phyloP scores from a whole-genome alignment of 1,284 basidiomycete genomes.

The Trichosporon coremiiforme region DNA sequence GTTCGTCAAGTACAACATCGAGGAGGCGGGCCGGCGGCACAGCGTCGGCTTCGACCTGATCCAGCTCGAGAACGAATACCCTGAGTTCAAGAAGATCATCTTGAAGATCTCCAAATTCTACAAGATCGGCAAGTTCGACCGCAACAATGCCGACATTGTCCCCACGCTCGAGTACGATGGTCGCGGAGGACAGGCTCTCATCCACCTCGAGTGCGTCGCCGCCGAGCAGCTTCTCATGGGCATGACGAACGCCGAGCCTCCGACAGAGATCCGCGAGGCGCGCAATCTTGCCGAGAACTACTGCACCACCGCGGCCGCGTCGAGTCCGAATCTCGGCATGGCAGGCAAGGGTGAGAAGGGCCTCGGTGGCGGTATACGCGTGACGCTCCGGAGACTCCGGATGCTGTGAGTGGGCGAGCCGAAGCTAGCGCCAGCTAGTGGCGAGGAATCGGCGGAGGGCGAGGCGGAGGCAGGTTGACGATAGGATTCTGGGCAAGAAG shows the following conservation, averaged over 20 bases:
- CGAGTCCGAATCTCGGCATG: background rate
- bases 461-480: constrained; percentile 4
- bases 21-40: constrained; percentile 11
- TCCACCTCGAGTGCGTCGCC: constrained; percentile 16
- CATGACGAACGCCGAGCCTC: background rate
- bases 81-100: constrained; percentile 14
- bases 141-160: constrained; percentile 14
- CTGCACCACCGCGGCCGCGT: background rate
- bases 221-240: constrained; percentile 2
- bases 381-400: constrained; percentile 14
- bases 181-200: background rate
- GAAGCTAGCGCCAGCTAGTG: background rate
- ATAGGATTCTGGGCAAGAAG: background rate
- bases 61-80: constrained; percentile 16
- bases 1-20: constrained; percentile 13
- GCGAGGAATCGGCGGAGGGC: background rate
- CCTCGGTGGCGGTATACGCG: background rate
- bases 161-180: constrained; percentile 14
- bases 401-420: constrained; percentile 1
- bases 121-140: constrained; percentile 16
- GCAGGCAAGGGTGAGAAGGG: constrained; percentile 9
- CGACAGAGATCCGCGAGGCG: background rate
- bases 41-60: constrained; percentile 16
- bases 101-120: constrained; percentile 16
- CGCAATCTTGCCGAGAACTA: background rate